Percentiles rank a stretch among this genome's conserved stretches.
Conservation (phyloP, 1,284 basidiomycete species). For the Coniferiporia sulphurascens region DNA sequence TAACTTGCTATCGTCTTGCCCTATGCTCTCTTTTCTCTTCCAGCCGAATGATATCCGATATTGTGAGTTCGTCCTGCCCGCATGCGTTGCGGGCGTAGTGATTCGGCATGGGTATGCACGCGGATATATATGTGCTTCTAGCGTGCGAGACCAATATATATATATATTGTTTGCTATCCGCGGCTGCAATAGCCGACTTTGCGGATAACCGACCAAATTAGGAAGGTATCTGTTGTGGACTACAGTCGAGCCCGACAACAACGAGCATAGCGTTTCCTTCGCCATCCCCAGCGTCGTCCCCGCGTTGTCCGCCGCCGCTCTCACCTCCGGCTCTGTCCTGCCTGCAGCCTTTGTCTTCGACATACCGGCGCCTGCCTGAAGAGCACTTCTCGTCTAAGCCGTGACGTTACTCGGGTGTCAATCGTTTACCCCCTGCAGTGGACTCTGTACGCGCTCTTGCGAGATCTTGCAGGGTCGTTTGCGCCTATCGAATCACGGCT, state of each 20-base stretch:
- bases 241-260: background rate
- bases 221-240: conserved; percentile 1
- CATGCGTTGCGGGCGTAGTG: background rate
- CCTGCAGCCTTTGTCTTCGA: too few species aligned
- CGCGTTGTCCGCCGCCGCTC: too few species aligned
- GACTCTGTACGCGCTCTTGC: background rate
- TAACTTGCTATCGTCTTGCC: conserved; percentile 3
- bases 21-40: background rate
- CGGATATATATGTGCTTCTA: too few species aligned
- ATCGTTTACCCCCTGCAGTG: background rate
- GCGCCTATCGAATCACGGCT: background rate
- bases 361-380: too few species aligned
- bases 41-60: conserved; percentile 3
- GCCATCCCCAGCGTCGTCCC: background rate
- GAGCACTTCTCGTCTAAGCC: background rate
- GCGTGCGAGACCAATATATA: too few species aligned
- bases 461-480: background rate
- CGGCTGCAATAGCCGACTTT: too few species aligned
- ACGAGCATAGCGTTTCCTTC: background rate
- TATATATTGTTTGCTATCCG: too few species aligned
- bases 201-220: background rate
- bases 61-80: background rate
- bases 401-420: conserved; percentile 10
- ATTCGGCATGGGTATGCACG: too few species aligned
- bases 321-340: too few species aligned